Evolutionary conservation across 2,329 filamentous ascomycete species (phyloP), one percentile per base, ranked within the genome.

Genomic region (Pseudopyrenochaeta lycopersici): DNA sequence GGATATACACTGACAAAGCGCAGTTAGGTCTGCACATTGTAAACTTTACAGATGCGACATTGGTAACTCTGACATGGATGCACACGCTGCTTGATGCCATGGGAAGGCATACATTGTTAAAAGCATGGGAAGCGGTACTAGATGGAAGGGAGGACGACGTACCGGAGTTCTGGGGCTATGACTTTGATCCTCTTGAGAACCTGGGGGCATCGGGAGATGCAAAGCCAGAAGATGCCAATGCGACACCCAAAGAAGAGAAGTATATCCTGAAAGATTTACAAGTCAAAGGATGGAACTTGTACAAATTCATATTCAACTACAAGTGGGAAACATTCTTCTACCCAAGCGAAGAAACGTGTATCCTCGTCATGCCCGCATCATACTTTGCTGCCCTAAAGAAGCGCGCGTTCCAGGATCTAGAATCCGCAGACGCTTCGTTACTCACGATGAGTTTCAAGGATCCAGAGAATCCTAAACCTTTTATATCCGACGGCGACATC

Each of bases 61-160:
- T 71, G 5, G 47, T 70, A 10, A 63, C 58, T 3, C n/a, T 70
- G 3, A 62, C 54, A 20, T 71, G 61, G 60, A 55, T 59, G 7
- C 68, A 71, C 27, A 57, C 56, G 3, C 35, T 67, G 4, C 45
- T 68, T 1, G 67, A 71, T 45, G 65, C 57, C 0, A 54, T 69
- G 42, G 63, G 64, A 11, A 41, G 40, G 12, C 32, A 55, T 10
- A 39, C 42, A 6, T 39, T 71, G 17, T 36, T 70, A 12, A 46
- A 55, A 27, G 62, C 64, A 2, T 71, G 67, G 67, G 52, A 36
- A 9, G 55, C 58, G 14, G 54, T 70, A 4, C 56, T 71, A 3
- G 52, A 66, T 4, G 64, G 66, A 4, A 52, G 62, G 21, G 67
- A 70, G 12, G 17, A 58, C 12, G 63, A 62, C 33, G 49, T 64